Percentiles rank a stretch among this genome's conserved stretches.
phyloP scores from a whole-genome alignment of 2,329 filamentous ascomycete genomes.

The Alternaria burnsii region DNA sequence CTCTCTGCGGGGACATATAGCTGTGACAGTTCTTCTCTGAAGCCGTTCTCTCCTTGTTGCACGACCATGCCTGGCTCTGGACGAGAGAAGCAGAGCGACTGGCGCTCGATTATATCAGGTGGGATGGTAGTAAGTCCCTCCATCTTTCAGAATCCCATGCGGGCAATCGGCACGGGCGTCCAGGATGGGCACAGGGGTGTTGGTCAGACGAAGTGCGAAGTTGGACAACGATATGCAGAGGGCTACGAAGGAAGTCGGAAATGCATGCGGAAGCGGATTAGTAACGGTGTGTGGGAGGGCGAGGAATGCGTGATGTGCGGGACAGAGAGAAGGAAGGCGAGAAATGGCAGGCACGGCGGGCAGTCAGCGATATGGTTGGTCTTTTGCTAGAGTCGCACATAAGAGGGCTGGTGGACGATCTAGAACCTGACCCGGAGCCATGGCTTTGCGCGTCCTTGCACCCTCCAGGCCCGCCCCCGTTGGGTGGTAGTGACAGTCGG shows the following conservation, averaged over 20 bases:
- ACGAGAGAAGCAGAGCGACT: constrained; percentile 54
- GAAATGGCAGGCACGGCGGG: constrained; percentile 27
- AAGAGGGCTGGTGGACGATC: constrained; percentile 40
- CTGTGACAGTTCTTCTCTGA: constrained; percentile 49
- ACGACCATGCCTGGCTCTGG: constrained; percentile 54
- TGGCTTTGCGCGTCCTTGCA: constrained; percentile 35
- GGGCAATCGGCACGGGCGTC: constrained; percentile 23
- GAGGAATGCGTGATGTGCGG: constrained; percentile 34
- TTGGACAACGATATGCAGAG: constrained; percentile 7
- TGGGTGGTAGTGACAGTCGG: not conserved
- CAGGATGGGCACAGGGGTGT: constrained; percentile 22
- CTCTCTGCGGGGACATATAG: constrained; percentile 60
- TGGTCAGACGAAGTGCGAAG: constrained; percentile 20
- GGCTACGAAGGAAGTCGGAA: constrained; percentile 25
- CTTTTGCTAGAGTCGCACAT: constrained; percentile 36
- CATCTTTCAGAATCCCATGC: constrained; percentile 43
- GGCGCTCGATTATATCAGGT: constrained; percentile 53
- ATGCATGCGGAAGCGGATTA: constrained; percentile 32
- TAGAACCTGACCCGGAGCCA: constrained; percentile 43
- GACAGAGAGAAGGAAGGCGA: constrained; percentile 36
- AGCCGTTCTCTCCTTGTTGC: constrained; percentile 55
- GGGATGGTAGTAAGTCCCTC: constrained; percentile 41
- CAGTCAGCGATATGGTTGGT: constrained; percentile 39
- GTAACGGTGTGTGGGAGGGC: constrained; percentile 27
- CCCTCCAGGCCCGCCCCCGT: constrained; percentile 9